These are phyloP conservation scores for Geotrichum macrosporum DNA, from an alignment of 1,139 yeast genomes.

Conservation along the genomic window DNA sequence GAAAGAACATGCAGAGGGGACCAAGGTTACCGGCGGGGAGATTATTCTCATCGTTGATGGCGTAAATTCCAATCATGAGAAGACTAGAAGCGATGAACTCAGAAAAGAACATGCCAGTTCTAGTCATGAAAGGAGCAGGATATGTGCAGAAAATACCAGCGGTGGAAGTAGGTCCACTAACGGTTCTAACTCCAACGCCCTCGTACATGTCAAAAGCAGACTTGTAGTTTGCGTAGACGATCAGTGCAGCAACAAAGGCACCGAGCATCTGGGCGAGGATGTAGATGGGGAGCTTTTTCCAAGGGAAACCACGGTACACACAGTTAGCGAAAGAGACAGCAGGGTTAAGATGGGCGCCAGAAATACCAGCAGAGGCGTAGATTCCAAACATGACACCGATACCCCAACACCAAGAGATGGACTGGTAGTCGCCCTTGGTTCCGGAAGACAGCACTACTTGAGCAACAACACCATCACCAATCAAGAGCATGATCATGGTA, in stretches of 20 bases:
- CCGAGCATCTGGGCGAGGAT: slow-evolving; percentile 33
- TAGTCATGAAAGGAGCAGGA: slow-evolving; percentile 43
- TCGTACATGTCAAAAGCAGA: slow-evolving; percentile 32
- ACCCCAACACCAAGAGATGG: slow-evolving; percentile 48
- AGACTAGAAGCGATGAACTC: slow-evolving; percentile 45
- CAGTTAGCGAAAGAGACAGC: slow-evolving; percentile 35
- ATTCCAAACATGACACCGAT: slow-evolving; percentile 49
- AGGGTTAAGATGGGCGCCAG: slow-evolving; percentile 38
- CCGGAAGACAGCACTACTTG: slow-evolving; percentile 41
- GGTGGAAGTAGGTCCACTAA: slow-evolving; percentile 33
- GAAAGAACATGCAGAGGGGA: slow-evolving; percentile 44
- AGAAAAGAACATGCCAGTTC: slow-evolving; percentile 45
- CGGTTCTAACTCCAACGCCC: slow-evolving; percentile 32
- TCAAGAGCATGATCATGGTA: slow-evolving; percentile 43
- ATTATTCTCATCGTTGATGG: slow-evolving; percentile 49
- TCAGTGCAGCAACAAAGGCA: slow-evolving; percentile 32
- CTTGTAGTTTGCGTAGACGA: slow-evolving; percentile 34
- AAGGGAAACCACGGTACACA: slow-evolving; percentile 35
- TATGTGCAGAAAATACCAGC: slow-evolving; percentile 47
- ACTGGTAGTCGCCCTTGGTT: slow-evolving; percentile 42
- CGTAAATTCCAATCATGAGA: slow-evolving; percentile 44
- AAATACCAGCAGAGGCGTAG: slow-evolving; percentile 34
- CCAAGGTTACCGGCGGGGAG: slow-evolving; percentile 44
- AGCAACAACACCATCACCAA: slow-evolving; percentile 48
- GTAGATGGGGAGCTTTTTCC: slow-evolving; percentile 34